Base-by-base conservation (phyloP, 768 basidiomycete species). In the Termitomyces sp. region DNA sequence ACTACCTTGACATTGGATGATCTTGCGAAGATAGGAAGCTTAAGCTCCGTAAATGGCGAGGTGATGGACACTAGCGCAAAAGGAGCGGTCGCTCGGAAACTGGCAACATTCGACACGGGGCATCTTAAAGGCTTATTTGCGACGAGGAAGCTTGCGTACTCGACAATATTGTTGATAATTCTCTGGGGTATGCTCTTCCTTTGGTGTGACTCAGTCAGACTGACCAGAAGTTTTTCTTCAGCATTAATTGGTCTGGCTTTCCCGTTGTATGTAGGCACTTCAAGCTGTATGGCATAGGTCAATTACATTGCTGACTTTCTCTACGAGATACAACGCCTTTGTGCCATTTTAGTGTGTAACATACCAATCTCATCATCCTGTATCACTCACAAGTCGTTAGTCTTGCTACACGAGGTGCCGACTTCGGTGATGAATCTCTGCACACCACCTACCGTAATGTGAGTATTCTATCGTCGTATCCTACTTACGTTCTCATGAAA, bases 391-490 rank as follows among this genome's bases (percentile, higher is more conserved):
- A 18, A 12, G n/a, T 33, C 29, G 33, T n/a, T 49, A 87, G 86
- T 64, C 78, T 89, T 29, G 68, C 78, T 18, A 84, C 72, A n/a
- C 76, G 85, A 41, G 89, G 88, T 7, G 82, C 85, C 0, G 67
- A 82, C 48, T 87, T 88, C 50, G 88, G 88, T 2, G 87, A 89
- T 54, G 78, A 82, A 0, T 86, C 85, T 4, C 66, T 83, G 3
- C 82, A 87, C 60, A 85, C 84, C 60, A 88, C 87, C 0, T 91
- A 91, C 60, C 81, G 88, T 18, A 90, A 90, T 54, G 85, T 85
- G 60, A 36, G 73, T 53, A 16, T 7, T 22, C 41, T 53, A 15
- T 18, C 31, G 13, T 18, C 41, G 25, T 42, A 44, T 54, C 20
- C 22, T 36, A 38, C 18, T 11, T 31, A 7, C 31, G 29, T 16